Base-by-base conservation (phyloP, 768 basidiomycete genomes). In the Podaxis sp. region DNA sequence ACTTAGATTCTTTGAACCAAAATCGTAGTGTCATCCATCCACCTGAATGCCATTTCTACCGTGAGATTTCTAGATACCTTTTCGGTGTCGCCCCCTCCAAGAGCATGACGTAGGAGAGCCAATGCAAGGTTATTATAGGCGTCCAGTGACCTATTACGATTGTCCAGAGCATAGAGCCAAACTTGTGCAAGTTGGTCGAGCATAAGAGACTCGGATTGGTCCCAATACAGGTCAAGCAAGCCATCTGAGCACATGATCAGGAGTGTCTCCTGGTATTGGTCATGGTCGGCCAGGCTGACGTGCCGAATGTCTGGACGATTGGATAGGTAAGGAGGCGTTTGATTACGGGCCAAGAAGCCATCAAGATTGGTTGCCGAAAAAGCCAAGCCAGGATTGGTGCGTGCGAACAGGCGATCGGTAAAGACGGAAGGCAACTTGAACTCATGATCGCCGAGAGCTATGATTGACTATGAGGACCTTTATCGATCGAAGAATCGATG, bases 1-100 rank as follows among this genome's bases (percentile, higher is more conserved):
- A 32, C 32, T 32, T 67, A 69, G 46, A 78, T 53, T 28, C 70
- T 68, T 40, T 73, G 72, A 11, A 82, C 76, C 4, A 83, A 47
- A 16, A 84, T 73, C 0, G 83, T 85, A 2, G 80, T 83, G 66
- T 86, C 84, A 65, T 86, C 84, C 78, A 85, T 82, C 83, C 83
- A 85, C 52, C 74, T 68, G 37, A 66, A 70, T 25, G 65, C 63
- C 70, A 77, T 77, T 68, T 85, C 82, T 28, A 81, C 76, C 3
- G 82, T 82, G 55, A 85, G 66, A 69, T 75, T 71, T 55, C 74
- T 70, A 23, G 80, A 82, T 13, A 79, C 74, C 42, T 71, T 71
- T 40, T 79, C 75, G 37, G 56, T 54, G 55, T 80, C 76, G 9
- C 73, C 69, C 5, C 77, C 79, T 1, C 81, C 81, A 46, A 85